phyloP scores from a whole-genome alignment of 2,329 filamentous ascomycete genomes.

The Pyricularia sp. region DNA sequence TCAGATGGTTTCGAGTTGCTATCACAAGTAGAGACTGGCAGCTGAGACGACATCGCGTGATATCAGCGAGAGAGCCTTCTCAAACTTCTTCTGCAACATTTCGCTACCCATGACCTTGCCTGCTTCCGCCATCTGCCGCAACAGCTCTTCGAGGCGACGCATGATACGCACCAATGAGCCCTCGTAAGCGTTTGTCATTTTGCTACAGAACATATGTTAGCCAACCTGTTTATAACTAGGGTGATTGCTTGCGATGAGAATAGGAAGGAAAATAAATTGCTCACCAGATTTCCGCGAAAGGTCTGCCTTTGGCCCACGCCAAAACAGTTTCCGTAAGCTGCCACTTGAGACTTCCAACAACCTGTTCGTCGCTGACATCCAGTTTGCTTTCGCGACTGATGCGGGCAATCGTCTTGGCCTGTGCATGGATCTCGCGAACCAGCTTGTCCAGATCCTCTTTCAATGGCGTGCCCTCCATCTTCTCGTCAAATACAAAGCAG shows the following conservation, averaged over 20 bases:
- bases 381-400: constrained; percentile 92
- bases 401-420: constrained; percentile 81
- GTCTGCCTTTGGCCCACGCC: constrained; percentile 78
- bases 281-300: constrained; percentile 91
- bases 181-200: constrained; percentile 99
- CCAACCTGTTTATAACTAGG: not conserved
- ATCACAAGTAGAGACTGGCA: constrained; percentile 75
- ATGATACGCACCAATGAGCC: constrained; percentile 93
- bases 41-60: constrained; percentile 89
- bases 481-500: constrained; percentile 96
- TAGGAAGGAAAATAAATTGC: constrained; percentile 21
- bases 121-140: constrained; percentile 90
- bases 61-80: constrained; percentile 71
- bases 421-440: constrained; percentile 71
- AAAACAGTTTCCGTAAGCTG: constrained; percentile 96
- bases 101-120: constrained; percentile 97
- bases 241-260: constrained; percentile 3
- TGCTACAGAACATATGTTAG: constrained; percentile 30
- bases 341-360: constrained; percentile 78
- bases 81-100: constrained; percentile 85
- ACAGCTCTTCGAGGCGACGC: constrained; percentile 82
- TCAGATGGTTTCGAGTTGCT: not conserved
- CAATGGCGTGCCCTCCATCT: constrained; percentile 63
- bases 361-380: constrained; percentile 88
- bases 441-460: constrained; percentile 80